Base-by-base conservation (phyloP, 495 filamentous ascomycete species). In the Xylona heveae region DNA sequence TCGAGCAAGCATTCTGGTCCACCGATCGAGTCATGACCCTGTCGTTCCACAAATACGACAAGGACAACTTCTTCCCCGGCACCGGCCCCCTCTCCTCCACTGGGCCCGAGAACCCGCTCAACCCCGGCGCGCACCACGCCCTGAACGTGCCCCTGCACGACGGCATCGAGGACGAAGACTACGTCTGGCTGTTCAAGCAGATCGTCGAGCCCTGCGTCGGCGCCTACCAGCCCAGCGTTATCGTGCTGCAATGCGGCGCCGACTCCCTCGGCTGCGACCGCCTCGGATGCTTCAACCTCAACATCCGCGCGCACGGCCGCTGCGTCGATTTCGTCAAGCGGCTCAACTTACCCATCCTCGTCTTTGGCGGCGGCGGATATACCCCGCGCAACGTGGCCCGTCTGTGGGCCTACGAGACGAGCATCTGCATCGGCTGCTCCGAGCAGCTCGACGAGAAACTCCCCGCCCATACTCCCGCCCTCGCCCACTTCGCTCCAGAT, bases 361-460 rank as follows among this genome's bases (percentile, higher is more conserved):
- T 97, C 42, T 73, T 95, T 36, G 88, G 88, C 17, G 88, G 88
- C 24, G 88, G 88, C 33, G 88, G 88, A 8, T 97, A 97, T 55
- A 97, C 88, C n/a, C 80, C 88, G 6, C 70, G 85, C 28, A 97
- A 97, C 44, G 88, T 97, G 16, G 88, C 85, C 8, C 74, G 90
- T 30, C 76, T 82, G 28, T 97, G 88, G 88, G 78, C 84, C 23
- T 81, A 90, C 54, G 88, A 97, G 56, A 97, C 88, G 13, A 73
- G 76, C 37, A 74, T 97, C 42, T 79, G 82, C 35, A 71, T 91
- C 44, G 79, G 70, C 24, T 74, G 77, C 24, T 66, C 77, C 34
- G 47, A 68, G 26, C 53, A 57, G 31, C 68, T 95, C 44, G 68
- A 82, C 41, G 63, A 71, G 4, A 68, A 63, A 21, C 71, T 90